Base-by-base conservation (phyloP, 129 eudicot species). In the Kitagawia praeruptora region DNA sequence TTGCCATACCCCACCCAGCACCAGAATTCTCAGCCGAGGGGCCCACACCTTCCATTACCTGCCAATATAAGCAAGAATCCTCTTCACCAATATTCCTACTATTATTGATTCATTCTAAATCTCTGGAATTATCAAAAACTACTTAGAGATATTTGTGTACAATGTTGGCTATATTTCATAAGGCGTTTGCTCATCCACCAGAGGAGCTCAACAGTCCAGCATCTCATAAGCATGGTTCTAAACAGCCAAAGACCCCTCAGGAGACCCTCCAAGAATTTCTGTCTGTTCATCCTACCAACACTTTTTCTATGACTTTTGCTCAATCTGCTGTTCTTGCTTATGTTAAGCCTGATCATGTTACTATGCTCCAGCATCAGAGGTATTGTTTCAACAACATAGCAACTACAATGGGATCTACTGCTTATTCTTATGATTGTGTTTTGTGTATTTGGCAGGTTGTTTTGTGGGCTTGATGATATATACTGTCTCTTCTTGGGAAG, bases 151-250 rank as follows among this genome's bases (percentile, higher is more conserved):
- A 34, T 34, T 34, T 34, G 37, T 34, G 37, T 34, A 34, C 37
- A 34, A 95, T 94, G 98, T 79, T 94, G 89, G 98, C 97, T 0
- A 94, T 94, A 84, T 94, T 94, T 75, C 96, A 87, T 38, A 85
- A 94, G 80, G 93, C 96, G 38, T 90, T 94, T 81, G 93, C 96
- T 75, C 83, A 94, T 84, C 98, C 98, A 69, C 98, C 98, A 13
- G 93, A 92, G 75, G 97, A 94, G 87, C 94, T 94, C 0, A 87
- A 92, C 72, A 89, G 96, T 77, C 98, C 98, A 4, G 87, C 85
- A 4, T 83, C 97, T 2, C 75, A 76, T 2, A 66, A 40, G 3
- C 74, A 82, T 38, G 42, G 40, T 8, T 34, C 85, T 10, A 80
- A 81, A 31, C 81, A 89, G 73, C 91, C 96, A 0, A 90, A 88